phyloP scores from a whole-genome alignment of 2,329 filamentous ascomycete genomes.

The Paramyrothecium sp. region DNA sequence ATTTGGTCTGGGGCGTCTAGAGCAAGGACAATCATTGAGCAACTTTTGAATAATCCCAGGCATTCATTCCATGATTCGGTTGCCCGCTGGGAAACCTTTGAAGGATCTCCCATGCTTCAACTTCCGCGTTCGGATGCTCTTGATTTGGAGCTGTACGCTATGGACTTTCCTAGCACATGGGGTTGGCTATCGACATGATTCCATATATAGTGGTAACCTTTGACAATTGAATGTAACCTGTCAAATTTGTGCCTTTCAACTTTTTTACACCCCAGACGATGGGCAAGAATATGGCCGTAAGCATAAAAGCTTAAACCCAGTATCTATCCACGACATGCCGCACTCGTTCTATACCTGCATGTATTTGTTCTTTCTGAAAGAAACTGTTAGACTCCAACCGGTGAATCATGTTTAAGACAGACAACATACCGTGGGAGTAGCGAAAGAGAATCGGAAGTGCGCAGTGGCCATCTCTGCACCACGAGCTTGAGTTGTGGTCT shows the following conservation, averaged over 20 bases:
- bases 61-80: background rate
- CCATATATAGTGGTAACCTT: background rate
- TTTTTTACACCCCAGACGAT: too few relatives aligned
- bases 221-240: too few relatives aligned
- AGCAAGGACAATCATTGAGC: slow-evolving; percentile 20
- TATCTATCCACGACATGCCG: slow-evolving; percentile 3
- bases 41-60: slow-evolving; percentile 9
- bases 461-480: slow-evolving; percentile 18
- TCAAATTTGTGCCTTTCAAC: too few relatives aligned
- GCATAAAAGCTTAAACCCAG: slow-evolving; percentile 1
- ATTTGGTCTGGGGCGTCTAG: slow-evolving; percentile 20
- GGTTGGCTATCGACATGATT: background rate
- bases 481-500: slow-evolving; percentile 18
- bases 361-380: slow-evolving; percentile 6
- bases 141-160: background rate
- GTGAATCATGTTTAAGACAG: background rate
- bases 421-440: slow-evolving; percentile 22
- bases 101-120: background rate
- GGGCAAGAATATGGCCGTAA: too few relatives aligned
- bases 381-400: background rate
- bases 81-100: background rate
- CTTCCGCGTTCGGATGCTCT: background rate
- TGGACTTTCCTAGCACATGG: background rate
- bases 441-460: slow-evolving; percentile 25
- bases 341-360: slow-evolving; percentile 2